phyloP scores from a whole-genome alignment of 2,329 filamentous ascomycete genomes.

The Exophiala bonariae region DNA sequence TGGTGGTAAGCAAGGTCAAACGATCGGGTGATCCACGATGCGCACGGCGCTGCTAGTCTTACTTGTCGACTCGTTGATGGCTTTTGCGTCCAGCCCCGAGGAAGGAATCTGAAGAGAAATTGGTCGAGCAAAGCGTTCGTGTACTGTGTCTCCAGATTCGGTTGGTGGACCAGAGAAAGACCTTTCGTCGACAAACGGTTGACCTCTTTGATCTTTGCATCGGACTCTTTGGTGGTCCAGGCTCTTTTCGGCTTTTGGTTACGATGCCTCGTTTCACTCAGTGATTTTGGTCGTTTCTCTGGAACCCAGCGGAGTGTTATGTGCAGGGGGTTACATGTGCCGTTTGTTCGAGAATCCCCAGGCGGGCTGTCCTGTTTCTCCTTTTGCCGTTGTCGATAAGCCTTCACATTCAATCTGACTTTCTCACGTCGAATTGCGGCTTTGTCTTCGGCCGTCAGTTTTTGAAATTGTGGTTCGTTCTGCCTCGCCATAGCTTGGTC shows the following conservation, averaged over 20 bases:
- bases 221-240: background rate
- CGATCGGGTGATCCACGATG: slow-evolving; percentile 14
- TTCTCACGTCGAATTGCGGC: slow-evolving; percentile 15
- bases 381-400: slow-evolving; percentile 9
- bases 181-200: background rate
- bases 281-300: background rate
- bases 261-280: no score
- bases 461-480: no score
- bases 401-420: slow-evolving; percentile 16
- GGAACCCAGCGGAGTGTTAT: background rate
- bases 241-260: background rate
- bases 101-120: slow-evolving; percentile 9
- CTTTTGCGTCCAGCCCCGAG: background rate
- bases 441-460: slow-evolving; percentile 11
- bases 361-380: background rate
- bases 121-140: slow-evolving; percentile 3
- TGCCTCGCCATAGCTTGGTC: no score
- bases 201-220: background rate
- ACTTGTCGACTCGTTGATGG: background rate
- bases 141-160: slow-evolving; percentile 3
- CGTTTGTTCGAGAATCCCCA: background rate
- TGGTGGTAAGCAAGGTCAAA: slow-evolving; percentile 1
- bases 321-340: background rate
- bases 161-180: background rate
- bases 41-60: slow-evolving; percentile 11